Conservation (phyloP, 2,329 filamentous ascomycete species). For the Cladosporium sp. region DNA sequence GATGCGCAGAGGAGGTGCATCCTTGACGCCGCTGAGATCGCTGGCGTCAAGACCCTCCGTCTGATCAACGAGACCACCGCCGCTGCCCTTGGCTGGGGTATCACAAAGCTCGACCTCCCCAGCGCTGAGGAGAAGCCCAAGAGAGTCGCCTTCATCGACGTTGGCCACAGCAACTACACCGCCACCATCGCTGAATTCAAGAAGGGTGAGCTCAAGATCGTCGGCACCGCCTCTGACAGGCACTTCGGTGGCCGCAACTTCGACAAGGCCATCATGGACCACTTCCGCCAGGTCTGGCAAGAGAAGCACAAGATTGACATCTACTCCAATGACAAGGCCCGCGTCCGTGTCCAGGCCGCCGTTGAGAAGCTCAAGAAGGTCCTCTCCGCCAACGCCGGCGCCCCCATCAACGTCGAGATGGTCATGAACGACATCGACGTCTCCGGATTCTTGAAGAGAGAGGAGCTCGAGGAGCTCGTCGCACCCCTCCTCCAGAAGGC, state of each 20-base stretch:
- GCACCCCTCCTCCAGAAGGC: constrained; percentile 74
- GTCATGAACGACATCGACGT: constrained; percentile 98
- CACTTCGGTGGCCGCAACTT: constrained; percentile 98
- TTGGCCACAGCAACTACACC: constrained; percentile 95
- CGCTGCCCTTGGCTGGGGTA: constrained; percentile 91
- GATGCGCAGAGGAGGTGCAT: constrained; percentile 86
- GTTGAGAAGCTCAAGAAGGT: constrained; percentile 99
- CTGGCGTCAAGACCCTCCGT: constrained; percentile 85
- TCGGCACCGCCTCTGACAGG: constrained; percentile 86
- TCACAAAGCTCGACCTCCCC: constrained; percentile 94
- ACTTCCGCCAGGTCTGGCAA: constrained; percentile 94
- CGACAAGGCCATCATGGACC: constrained; percentile 89
- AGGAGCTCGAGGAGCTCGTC: constrained; percentile 89
- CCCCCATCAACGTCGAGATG: constrained; percentile 93
- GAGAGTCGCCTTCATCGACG: constrained; percentile 86
- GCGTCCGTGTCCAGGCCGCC: constrained; percentile 77
- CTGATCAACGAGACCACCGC: constrained; percentile 98
- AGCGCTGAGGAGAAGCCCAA: constrained; percentile 84
- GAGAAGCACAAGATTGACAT: constrained; percentile 98
- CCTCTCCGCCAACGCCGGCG: constrained; percentile 87
- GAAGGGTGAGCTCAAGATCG: constrained; percentile 93
- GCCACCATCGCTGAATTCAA: constrained; percentile 91
- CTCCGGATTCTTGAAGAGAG: constrained; percentile 79
- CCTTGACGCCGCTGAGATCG: constrained; percentile 88
- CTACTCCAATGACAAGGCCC: constrained; percentile 81